These are phyloP conservation scores for Aspergillus sp. DNA, from an alignment of 2,329 filamentous ascomycete genomes.

Conservation along the genomic window DNA sequence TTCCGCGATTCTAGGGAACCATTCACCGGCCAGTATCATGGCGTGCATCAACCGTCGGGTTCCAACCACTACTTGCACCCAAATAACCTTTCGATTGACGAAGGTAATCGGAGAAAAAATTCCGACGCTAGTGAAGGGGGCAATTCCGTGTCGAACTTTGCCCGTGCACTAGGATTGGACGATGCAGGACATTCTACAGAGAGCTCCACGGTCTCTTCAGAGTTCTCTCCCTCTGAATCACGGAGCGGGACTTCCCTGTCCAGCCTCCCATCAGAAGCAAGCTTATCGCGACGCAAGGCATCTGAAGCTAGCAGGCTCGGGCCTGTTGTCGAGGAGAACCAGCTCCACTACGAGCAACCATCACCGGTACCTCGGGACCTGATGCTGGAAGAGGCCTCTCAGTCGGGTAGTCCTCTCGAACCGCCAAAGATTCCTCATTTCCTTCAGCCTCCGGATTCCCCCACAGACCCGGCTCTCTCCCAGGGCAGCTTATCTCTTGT, in stretches of 20 bases:
- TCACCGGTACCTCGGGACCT: neutral
- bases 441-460: conserved; percentile 38
- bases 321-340: conserved; percentile 51
- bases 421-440: conserved; percentile 25
- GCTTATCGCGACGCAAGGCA: conserved; percentile 23
- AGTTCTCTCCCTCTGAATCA: conserved; percentile 54
- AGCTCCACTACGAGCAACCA: conserved; percentile 18
- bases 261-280: conserved; percentile 45
- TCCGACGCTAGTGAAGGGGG: conserved; percentile 27
- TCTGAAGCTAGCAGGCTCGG: conserved; percentile 41
- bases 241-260: conserved; percentile 58
- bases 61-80: conserved; percentile 9
- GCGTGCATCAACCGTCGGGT: conserved; percentile 1
- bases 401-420: conserved; percentile 19
- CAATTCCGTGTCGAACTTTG: conserved; percentile 34
- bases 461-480: conserved; percentile 42
- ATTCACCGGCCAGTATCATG: neutral
- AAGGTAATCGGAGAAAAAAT: conserved; percentile 14
- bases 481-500: conserved; percentile 34
- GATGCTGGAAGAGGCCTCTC: conserved; percentile 5
- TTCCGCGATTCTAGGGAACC: neutral
- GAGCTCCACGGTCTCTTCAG: conserved; percentile 59
- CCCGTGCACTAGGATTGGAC: conserved; percentile 36
- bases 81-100: neutral
- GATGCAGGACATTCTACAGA: conserved; percentile 53